phyloP scores from a whole-genome alignment of 176 grass and related monocot genomes.

The Hordeum marinum region DNA sequence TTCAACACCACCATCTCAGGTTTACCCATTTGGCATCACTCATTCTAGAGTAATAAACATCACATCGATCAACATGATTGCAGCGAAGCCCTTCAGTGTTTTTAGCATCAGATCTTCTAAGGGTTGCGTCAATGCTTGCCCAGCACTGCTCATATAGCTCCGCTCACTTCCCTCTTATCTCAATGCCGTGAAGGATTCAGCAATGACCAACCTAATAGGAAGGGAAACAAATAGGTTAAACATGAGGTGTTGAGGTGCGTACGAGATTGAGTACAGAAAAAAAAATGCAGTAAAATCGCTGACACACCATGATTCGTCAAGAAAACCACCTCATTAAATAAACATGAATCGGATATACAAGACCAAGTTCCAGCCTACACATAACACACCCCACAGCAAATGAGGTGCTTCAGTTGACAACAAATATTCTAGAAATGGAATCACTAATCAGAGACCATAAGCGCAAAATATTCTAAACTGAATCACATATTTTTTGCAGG shows the following conservation, averaged over 20 bases:
- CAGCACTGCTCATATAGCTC: not conserved
- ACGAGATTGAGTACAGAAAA: not conserved
- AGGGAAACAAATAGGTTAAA: not conserved
- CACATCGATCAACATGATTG: not conserved
- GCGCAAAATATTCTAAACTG: not conserved
- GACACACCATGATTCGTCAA: not conserved
- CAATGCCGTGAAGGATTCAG: not conserved
- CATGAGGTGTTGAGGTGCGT: not conserved
- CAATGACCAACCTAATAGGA: constrained; percentile 13
- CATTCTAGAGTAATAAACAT: constrained; percentile 1
- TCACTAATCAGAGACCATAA: not conserved
- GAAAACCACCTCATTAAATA: not conserved
- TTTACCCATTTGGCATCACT: not conserved
- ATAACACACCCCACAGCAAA: not conserved
- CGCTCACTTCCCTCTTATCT: not conserved
- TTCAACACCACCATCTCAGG: not conserved
- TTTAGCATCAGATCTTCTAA: not conserved
- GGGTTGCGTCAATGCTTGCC: not conserved
- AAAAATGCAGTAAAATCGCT: not conserved
- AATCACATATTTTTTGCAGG: not conserved
- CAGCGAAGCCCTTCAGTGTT: not conserved
- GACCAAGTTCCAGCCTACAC: not conserved
- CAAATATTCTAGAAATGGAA: not conserved
- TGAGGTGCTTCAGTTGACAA: not conserved
- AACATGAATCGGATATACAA: not conserved